Evolutionary conservation across 352 stramenopile species (phyloP), one percentile per base, ranked within the genome.

Genomic region (Globisporangium middletonii): DNA sequence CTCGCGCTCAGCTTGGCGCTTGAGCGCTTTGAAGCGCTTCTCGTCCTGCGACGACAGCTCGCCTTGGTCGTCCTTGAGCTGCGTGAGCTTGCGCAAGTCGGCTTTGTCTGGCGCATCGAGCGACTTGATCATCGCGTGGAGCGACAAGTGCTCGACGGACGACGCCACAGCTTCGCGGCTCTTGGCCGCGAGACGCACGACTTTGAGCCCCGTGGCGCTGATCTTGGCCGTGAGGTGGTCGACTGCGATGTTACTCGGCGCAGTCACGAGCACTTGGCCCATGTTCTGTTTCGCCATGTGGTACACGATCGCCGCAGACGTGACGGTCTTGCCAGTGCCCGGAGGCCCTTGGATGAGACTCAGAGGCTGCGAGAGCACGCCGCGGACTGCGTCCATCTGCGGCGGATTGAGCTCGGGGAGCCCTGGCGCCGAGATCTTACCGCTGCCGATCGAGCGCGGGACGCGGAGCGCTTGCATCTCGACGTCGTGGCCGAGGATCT

Each of bases 221-320:
- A 99, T 99, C 67, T 99, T 99, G 64, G 97, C 94, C 2, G 96
- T 98, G 49, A 92, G 64, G 57, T 87, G 75, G 78, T 99, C 97
- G 35, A 99, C 97, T 4, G 97, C 97, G 64, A 99, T 98, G 66
- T 99, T 99, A 63, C 87, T 98, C 0, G 97, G 97, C 15, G 97
- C 97, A 5, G 94, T 98, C 11, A 99, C 97, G 9, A 99, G 82
- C 37, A 99, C 96, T 71, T 99, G 97, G 18, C 96, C 95, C 92
- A 98, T 98, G 66, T 98, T 98, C 65, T 99, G 94, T 65, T 97
- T 97, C 27, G 96, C 97, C 70, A 99, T 88, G 77, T 99, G 97
- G 68, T 98, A 99, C n/a, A 99, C 97, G 30, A 99, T 90, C 5
- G 96, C 98, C 2, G 97, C 97, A 46, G 88, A 98, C 4, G 97